phyloP scores from a whole-genome alignment of 148 eudicot genomes.

The Arbutus unedo region DNA sequence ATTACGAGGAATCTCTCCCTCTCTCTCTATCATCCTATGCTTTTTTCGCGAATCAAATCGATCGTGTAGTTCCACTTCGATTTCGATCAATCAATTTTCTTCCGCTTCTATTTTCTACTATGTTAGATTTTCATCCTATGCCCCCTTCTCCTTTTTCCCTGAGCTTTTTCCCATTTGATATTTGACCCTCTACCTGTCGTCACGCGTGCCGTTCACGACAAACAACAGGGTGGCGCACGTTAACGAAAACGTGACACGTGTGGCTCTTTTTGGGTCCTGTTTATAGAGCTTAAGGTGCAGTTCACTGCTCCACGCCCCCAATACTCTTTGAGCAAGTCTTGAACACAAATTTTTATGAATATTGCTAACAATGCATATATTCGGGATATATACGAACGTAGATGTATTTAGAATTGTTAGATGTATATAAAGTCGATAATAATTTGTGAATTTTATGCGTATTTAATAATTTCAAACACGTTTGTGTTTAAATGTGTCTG shows the following conservation, averaged over 20 bases:
- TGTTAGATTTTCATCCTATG: background rate
- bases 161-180: slow-evolving; percentile 11
- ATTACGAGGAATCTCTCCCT: slow-evolving; percentile 28
- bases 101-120: background rate
- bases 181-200: slow-evolving; percentile 11
- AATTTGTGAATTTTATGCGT: too few species aligned
- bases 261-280: background rate
- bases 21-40: background rate
- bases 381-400: too few species aligned
- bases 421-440: too few species aligned
- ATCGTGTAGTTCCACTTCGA: background rate
- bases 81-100: background rate
- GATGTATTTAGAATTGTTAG: too few species aligned
- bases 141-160: background rate
- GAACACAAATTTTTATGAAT: too few species aligned
- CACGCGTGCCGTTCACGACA: slow-evolving; percentile 24
- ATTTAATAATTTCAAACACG: too few species aligned
- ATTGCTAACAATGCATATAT: too few species aligned
- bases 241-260: background rate
- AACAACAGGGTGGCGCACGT: slow-evolving; percentile 4
- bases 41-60: too few species aligned
- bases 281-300: background rate
- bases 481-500: too few species aligned
- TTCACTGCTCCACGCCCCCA: background rate
- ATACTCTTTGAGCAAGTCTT: too few species aligned